These are phyloP conservation scores for Ascochyta clinopodiicola DNA, from an alignment of 2,329 filamentous ascomycete genomes.

Conservation along the genomic window DNA sequence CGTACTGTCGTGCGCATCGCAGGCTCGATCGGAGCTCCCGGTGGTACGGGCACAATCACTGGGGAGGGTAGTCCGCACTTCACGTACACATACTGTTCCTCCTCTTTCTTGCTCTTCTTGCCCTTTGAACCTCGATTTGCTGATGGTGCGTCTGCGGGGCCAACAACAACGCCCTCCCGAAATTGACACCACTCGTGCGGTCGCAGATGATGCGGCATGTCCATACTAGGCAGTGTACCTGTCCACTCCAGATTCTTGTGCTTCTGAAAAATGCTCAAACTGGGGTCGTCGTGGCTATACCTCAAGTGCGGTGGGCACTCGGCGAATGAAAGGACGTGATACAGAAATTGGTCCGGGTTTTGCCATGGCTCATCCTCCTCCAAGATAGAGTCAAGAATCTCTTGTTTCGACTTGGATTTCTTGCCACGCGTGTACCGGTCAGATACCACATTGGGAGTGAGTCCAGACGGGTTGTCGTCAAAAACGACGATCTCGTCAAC, in stretches of 20 bases:
- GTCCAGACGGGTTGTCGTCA: conserved; percentile 66
- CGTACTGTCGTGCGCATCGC: conserved; percentile 77
- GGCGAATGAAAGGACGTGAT: conserved; percentile 79
- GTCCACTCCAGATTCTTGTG: conserved; percentile 79
- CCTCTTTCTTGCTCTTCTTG: conserved; percentile 53
- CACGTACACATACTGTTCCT: conserved; percentile 48
- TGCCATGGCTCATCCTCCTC: conserved; percentile 62
- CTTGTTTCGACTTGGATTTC: conserved; percentile 48
- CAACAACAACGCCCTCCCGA: conserved; percentile 75
- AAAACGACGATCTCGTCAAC: conserved; percentile 86
- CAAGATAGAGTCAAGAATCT: conserved; percentile 41
- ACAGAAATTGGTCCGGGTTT: conserved; percentile 80
- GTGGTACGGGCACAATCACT: conserved; percentile 61
- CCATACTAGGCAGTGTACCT: conserved; percentile 75
- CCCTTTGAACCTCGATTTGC: conserved; percentile 37
- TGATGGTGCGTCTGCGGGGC: conserved; percentile 20
- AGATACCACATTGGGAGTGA: conserved; percentile 31
- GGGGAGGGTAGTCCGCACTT: conserved; percentile 58
- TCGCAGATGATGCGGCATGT: conserved; percentile 84
- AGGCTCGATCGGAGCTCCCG: conserved; percentile 61
- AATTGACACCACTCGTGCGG: conserved; percentile 79
- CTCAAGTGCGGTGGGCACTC: conserved; percentile 82
- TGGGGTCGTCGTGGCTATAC: conserved; percentile 40
- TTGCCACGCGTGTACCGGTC: conserved; percentile 28
- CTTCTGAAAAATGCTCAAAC: conserved; percentile 75